These are phyloP conservation scores for Acanthamoeba polyphaga DNA, from an alignment of 208 protist species.

Conservation along the genomic window DNA sequence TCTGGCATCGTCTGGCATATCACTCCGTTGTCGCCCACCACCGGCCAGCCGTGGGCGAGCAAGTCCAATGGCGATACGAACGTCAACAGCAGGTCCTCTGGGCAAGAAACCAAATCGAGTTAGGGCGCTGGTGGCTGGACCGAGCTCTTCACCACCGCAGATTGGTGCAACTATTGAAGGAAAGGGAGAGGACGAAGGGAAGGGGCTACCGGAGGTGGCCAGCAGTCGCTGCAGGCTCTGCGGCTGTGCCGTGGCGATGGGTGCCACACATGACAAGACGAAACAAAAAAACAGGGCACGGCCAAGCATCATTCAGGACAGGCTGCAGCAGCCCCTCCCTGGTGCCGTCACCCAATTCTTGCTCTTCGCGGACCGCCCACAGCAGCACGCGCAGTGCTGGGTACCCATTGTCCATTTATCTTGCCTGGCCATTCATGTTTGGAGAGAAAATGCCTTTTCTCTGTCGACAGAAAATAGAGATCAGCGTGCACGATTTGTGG, in stretches of 20 bases:
- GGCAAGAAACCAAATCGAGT: neutral
- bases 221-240: neutral
- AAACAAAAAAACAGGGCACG: neutral
- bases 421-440: too few species aligned
- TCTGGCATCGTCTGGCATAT: conserved; percentile 48
- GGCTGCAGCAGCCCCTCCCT: too few species aligned
- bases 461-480: too few species aligned
- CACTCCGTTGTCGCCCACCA: neutral
- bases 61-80: conserved; percentile 10
- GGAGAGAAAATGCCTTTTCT: too few species aligned
- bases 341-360: too few species aligned
- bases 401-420: too few species aligned
- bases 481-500: too few species aligned
- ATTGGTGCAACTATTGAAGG: neutral
- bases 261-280: neutral
- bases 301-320: too few species aligned
- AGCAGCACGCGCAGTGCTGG: too few species aligned
- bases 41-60: conserved; percentile 8
- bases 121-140: neutral
- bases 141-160: too few species aligned
- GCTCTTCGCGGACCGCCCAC: too few species aligned
- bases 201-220: neutral
- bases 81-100: conserved; percentile 32
- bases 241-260: neutral
- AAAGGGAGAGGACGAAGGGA: neutral